Evolutionary conservation across 2,329 filamentous ascomycete genomes (phyloP).

Genomic region (Nakataea oryzae): DNA sequence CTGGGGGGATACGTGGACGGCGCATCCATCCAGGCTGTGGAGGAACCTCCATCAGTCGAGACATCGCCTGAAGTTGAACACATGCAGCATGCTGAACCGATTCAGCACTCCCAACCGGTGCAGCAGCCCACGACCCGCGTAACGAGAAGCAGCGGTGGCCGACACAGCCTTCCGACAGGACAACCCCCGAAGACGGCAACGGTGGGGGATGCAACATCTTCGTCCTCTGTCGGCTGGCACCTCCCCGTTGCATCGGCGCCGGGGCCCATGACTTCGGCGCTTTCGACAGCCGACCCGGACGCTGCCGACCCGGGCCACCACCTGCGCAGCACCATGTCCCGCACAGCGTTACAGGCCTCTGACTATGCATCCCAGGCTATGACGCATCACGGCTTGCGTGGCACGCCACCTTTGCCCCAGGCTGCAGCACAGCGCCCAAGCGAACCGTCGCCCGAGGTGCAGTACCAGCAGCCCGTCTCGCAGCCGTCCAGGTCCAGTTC

Average conservation of each 20-base stretch:
- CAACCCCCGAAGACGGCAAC: not conserved
- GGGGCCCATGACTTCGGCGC: not conserved
- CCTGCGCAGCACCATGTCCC: constrained; percentile 8
- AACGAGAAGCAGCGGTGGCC: not conserved
- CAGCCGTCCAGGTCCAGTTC: constrained; percentile 20
- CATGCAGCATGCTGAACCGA: not conserved
- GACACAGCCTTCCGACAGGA: not conserved
- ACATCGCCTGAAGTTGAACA: not conserved
- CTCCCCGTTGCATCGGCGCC: not conserved
- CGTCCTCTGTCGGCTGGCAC: not conserved
- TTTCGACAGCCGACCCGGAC: not conserved
- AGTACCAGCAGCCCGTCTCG: constrained; percentile 11
- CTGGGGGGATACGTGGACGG: not conserved
- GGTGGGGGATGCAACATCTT: not conserved
- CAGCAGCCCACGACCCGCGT: not conserved
- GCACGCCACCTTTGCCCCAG: constrained; percentile 12
- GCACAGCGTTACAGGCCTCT: constrained; percentile 10
- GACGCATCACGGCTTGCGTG: constrained; percentile 8
- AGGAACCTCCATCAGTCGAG: not conserved
- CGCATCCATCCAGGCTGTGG: not conserved
- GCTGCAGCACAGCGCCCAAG: constrained; percentile 12
- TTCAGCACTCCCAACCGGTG: not conserved
- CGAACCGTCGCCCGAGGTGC: constrained; percentile 19
- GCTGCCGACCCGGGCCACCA: not conserved
- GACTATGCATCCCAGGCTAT: constrained; percentile 7